Evolutionary conservation across 176 grass and related monocot species (phyloP), one percentile per base, ranked within the genome.

Genomic region (Dactylis glomerata): DNA sequence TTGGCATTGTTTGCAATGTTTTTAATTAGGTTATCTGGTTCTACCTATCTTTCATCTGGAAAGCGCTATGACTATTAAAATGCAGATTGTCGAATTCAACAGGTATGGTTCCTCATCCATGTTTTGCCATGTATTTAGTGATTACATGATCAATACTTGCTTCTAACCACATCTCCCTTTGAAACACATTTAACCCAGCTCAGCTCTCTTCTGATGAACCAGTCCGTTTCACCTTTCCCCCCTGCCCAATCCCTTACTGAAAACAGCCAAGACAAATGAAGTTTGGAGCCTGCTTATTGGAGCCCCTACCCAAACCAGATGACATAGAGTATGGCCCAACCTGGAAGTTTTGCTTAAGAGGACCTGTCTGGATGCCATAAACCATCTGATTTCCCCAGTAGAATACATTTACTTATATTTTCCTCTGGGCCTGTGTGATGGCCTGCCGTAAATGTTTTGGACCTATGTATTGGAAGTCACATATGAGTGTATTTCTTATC

Each of bases 231-330:
- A 85, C 87, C 88, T 82, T 75, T 85, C 77, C 78, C 78, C 84
- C 72, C 74, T 74, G 36, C 63, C 82, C 88, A 44, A 45, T 86
- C 81, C 76, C 59, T 58, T 79, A 87, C 74, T 52, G 81, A 82
- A 79, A 93, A 90, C 77, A 90, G 91, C 91, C 88, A 86, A 82
- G 91, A 81, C 82, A 72, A 81, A 61, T 93, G 91, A 93, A 90
- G 91, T 85, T 81, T 77, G 91, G 66, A 90, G 88, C 91, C 85
- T 85, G 88, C 88, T 89, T 93, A 90, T 79, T 82, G 91, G 85
- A 85, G 88, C 65, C 88, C 85, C 81, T 82, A 84, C 81, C 91
- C 88, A 93, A 93, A 90, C 88, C 91, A 87, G 91, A 90, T 90
- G 91, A 93, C 82, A 73, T 84, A 91, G 85, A 89, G 75, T 85